A percentile compares a stretch with the other conserved stretches of the same genome.
Conservation (phyloP, 768 basidiomycete genomes). For the Russula brevipes region DNA sequence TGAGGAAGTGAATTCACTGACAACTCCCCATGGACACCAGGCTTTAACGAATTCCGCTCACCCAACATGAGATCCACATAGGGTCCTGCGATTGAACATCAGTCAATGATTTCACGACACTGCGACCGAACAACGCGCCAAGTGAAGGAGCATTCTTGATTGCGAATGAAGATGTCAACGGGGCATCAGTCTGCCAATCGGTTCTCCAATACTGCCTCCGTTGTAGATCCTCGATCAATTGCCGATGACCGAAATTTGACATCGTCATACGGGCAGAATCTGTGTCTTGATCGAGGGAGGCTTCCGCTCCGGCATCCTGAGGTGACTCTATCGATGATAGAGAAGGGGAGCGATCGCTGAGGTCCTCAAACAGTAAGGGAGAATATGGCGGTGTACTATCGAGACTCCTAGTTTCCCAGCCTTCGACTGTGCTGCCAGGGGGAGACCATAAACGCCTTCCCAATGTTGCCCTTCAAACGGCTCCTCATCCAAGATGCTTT, state of each 20-base stretch:
- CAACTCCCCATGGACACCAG: background rate
- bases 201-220: conserved; percentile 69
- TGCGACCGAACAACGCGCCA: conserved; percentile 38
- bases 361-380: conserved; percentile 38
- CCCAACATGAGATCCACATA: conserved; percentile 38
- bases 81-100: conserved; percentile 38
- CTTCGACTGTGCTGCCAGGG: conserved; percentile 44
- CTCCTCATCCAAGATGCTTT: conserved; percentile 73
- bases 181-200: conserved; percentile 52
- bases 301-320: background rate
- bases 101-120: background rate
- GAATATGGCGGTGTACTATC: conserved; percentile 67
- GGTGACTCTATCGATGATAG: conserved; percentile 25
- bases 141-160: conserved; percentile 70
- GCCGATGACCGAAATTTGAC: conserved; percentile 39
- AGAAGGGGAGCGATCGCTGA: conserved; percentile 18
- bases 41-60: conserved; percentile 28
- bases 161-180: conserved; percentile 45
- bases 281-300: background rate
- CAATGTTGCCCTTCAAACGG: conserved; percentile 85
- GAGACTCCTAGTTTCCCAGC: conserved; percentile 43
- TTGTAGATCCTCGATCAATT: conserved; percentile 57
- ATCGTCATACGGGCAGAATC: background rate
- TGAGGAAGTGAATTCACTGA: background rate
- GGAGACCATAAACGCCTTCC: conserved; percentile 63